A percentile compares a stretch with the other conserved stretches of the same genome.
Evolutionary conservation across 257 asterid genomes (phyloP).

Genomic region (Scutellaria minor): DNA sequence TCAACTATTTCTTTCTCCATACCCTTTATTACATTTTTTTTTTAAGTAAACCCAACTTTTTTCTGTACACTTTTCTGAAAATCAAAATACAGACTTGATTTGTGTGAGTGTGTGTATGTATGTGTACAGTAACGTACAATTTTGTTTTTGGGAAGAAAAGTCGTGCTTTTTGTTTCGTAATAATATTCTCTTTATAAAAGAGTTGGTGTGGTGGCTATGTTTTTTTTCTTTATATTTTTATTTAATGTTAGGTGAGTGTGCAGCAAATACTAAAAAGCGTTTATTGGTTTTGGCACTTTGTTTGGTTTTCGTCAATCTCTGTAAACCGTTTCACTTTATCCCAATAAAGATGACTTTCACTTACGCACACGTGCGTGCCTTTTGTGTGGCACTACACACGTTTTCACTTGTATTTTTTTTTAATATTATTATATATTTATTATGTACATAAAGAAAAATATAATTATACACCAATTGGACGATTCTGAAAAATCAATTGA

Average conservation of each 20-base stretch:
- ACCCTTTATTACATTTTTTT: no score
- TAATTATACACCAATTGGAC: background rate
- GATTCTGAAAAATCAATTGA: no score
- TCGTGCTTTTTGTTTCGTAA: background rate
- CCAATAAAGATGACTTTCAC: background rate
- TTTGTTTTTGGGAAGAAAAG: conserved; percentile 27
- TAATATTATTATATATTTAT: background rate
- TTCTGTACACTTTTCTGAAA: background rate
- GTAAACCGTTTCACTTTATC: conserved; percentile 35
- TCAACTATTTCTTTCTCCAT: no score
- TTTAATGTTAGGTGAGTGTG: conserved; percentile 28
- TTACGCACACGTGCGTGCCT: conserved; percentile 28
- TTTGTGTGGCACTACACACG: conserved; percentile 28
- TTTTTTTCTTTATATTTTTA: background rate
- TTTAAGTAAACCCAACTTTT: background rate
- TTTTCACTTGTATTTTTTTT: background rate
- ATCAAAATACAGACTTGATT: conserved; percentile 5
- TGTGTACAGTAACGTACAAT: conserved; percentile 26
- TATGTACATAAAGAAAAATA: background rate
- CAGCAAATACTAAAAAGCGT: conserved; percentile 34
- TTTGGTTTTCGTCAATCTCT: conserved; percentile 32
- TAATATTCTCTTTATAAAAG: background rate
- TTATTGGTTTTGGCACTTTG: conserved; percentile 29
- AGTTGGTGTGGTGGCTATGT: background rate
- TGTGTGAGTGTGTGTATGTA: background rate